Conservation (phyloP, 179 eudicot genomes). For the Monotropa hypopitys region DNA sequence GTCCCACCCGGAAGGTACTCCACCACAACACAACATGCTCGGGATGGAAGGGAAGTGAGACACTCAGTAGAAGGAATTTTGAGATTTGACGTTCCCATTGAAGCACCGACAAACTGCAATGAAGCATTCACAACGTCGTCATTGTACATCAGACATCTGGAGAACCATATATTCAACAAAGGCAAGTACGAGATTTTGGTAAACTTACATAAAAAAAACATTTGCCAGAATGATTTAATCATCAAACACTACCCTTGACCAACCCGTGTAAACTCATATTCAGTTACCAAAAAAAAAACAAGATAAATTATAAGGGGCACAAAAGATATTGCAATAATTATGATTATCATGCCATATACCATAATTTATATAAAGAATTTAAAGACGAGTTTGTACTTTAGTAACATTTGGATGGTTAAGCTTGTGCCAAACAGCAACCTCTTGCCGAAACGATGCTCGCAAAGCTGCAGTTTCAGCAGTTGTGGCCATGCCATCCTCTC, state of each 20-base stretch:
- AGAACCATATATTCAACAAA: background rate
- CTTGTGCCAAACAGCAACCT: slow-evolving; percentile 93
- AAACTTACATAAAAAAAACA: background rate
- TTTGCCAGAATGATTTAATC: background rate
- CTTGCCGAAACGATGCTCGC: slow-evolving; percentile 60
- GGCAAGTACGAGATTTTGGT: too few relatives aligned
- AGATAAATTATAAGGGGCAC: background rate
- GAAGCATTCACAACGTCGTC: background rate
- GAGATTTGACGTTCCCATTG: slow-evolving; percentile 87
- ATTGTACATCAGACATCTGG: background rate
- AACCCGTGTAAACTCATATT: background rate
- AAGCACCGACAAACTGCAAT: slow-evolving; percentile 81
- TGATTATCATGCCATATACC: background rate
- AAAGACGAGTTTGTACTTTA: slow-evolving; percentile 27
- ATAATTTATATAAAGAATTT: background rate
- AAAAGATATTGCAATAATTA: background rate
- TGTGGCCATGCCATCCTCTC: slow-evolving; percentile 89
- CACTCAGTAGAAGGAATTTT: slow-evolving; percentile 46
- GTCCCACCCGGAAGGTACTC: slow-evolving; percentile 79
- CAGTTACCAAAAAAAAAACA: background rate
- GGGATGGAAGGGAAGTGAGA: slow-evolving; percentile 39
- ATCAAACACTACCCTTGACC: background rate
- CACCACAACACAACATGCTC: slow-evolving; percentile 86
- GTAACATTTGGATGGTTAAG: slow-evolving; percentile 91
- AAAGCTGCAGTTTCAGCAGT: slow-evolving; percentile 51